These are phyloP conservation scores for Chaetomiaceae sp. DNA, from an alignment of 2,329 filamentous ascomycete species.

Conservation along the genomic window DNA sequence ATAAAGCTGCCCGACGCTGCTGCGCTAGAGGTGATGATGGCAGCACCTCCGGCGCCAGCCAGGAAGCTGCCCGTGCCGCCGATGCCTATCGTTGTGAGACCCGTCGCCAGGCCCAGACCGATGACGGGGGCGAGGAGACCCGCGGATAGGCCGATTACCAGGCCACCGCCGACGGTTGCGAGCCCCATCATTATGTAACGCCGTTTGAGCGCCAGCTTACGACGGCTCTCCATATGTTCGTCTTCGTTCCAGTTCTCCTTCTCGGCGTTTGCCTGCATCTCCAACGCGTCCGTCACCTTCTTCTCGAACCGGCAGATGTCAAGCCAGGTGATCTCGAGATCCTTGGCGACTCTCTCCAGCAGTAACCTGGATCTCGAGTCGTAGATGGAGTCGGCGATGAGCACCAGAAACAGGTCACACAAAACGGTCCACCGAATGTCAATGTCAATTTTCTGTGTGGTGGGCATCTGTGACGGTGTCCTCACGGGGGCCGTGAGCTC, in stretches of 20 bases:
- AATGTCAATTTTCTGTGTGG: conserved; percentile 82
- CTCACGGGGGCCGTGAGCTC: conserved; percentile 76
- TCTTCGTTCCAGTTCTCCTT: conserved; percentile 98
- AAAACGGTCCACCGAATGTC: conserved; percentile 96
- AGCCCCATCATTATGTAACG: conserved; percentile 94
- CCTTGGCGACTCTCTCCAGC: conserved; percentile 75
- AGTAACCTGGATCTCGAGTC: conserved; percentile 82
- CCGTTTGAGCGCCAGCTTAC: conserved; percentile 75
- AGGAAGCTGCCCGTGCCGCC: conserved; percentile 84
- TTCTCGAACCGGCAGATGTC: conserved; percentile 98
- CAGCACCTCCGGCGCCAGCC: conserved; percentile 85
- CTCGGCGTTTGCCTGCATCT: conserved; percentile 93
- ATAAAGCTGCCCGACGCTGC: conserved; percentile 84
- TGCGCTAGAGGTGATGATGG: conserved; percentile 86
- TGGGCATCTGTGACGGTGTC: conserved; percentile 76
- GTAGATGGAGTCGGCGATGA: conserved; percentile 95
- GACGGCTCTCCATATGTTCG: conserved; percentile 81
- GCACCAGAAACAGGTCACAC: conserved; percentile 88
- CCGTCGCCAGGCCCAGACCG: conserved; percentile 86
- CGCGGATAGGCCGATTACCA: conserved; percentile 92
- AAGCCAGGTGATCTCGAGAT: conserved; percentile 78
- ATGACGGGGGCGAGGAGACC: conserved; percentile 90
- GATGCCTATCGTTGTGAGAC: conserved; percentile 92
- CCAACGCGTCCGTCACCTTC: conserved; percentile 88
- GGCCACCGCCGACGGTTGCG: conserved; percentile 87